Base-by-base conservation (phyloP, 2,329 filamentous ascomycete genomes). In the Penicillium nordicum region DNA sequence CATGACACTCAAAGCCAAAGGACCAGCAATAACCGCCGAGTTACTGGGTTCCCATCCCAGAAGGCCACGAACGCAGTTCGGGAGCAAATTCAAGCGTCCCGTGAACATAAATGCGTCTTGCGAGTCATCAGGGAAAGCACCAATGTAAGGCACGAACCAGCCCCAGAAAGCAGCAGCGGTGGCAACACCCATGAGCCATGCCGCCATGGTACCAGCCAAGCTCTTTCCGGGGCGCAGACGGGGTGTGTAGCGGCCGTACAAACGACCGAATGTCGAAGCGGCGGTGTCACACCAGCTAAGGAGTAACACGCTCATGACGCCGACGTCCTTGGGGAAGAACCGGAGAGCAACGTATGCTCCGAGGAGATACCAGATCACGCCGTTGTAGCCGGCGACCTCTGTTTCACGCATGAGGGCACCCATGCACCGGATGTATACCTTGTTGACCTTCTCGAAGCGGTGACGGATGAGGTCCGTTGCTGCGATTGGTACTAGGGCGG, bases 271-370 rank as follows among this genome's bases (percentile, higher is more conserved):
- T 0, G 94, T 99, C 71, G 89, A 94, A 49, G 94, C 94, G 36
- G 94, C 94, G 1, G 94, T 97, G 73, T 99, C 94, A 76, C 94
- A 99, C 94, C 94, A 99, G 70, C 90, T 95, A 25, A 99, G 84
- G 40, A 99, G 83, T 67, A 99, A 80, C 42, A 97, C 88, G 59
- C 89, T 87, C 80, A 97, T 88, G 47, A 96, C 88, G 8, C 88
- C 92, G 25, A 99, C 84, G 67, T 99, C 94, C 77, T 97, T 99
- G 61, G 92, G 91, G 73, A 95, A 91, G 72, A 90, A 91, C 64
- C 85, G 85, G 63, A 97, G 84, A 16, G 93, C 91, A 32, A 87
- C 82, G 86, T 92, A 97, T 29, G 92, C 88, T 55, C 94, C 94
- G 8, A 97, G 83, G 10, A 99, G 84, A 75, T 97, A 99, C 80